Base-by-base conservation (phyloP, 768 basidiomycete species). In the Sarcodon sp. region DNA sequence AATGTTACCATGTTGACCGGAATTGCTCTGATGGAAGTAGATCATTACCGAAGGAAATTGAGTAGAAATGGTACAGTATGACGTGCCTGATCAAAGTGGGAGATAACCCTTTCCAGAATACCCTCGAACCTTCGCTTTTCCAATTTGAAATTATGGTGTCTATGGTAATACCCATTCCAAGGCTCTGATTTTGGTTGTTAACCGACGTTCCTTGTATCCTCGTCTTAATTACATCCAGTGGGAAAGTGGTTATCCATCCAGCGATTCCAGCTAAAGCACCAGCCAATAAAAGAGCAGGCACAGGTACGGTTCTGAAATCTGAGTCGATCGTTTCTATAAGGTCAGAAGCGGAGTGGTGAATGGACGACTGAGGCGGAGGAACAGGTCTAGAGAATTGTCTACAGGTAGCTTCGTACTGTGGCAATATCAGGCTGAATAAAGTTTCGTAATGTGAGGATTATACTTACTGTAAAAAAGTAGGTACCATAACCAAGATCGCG, bases 191-290 rank as follows among this genome's bases (percentile, higher is more conserved):
- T 15, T 1, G n/a, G 16, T 13, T 15, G 7, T 43, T 41, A 9
- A 43, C 47, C 1, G 59, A 13, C 47, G 21, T 60, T 44, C 77
- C 76, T 61, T 96, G 91, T 55, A 92, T 76, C 5, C 90, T 77
- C 11, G 92, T 93, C 66, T 96, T 94, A 51, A 93, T 72, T 3
- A 91, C 84, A 57, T 96, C 91, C 48, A 91, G 69, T 2, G 89
- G 88, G 61, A 94, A 96, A 1, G 90, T 93, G 2, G 68, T 70
- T 0, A 80, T 35, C 89, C 89, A 93, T 7, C 86, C 85, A 7
- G 73, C 73, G 13, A 86, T 63, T 4, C 88, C 89, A 0, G 89
- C 89, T 0, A 82, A 58, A 1, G 78, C 89, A 16, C 87, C 88
- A 3, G 87, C 85, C 15, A 81, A 38, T 46, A 89, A 72, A 45